Base-by-base conservation (phyloP, 2,329 filamentous ascomycete genomes). In the Aspergillus fructus region DNA sequence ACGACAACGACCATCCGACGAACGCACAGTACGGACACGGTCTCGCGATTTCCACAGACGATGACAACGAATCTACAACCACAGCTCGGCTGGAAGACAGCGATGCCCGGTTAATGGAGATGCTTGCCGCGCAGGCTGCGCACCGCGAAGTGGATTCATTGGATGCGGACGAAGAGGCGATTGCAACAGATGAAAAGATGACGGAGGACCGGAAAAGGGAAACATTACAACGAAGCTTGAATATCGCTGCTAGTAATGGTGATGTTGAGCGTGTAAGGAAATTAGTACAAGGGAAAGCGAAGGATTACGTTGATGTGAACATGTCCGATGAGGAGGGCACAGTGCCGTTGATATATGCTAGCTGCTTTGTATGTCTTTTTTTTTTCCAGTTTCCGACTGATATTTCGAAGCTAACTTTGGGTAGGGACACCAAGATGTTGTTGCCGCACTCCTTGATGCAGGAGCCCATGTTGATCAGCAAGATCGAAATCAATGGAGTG, bases 161-260 rank as follows among this genome's bases (percentile, higher is more conserved):
- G 6, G 87, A 89, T 61, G 87, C 89, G 56, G 88, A 94, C 66
- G 92, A 96, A 70, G 89, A 94, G 60, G 85, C 87, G 49, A 86
- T 97, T 53, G 85, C 90, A 15, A 79, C 83, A 4, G 89, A 94
- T 71, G 84, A 89, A 53, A 89, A 87, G 66, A 77, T 96, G 55
- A 84, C 90, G 0, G 82, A 85, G 21, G 84, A 86, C 6, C 89
- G 96, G 72, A 97, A 97, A 81, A 86, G 81, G 65, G 83, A 89
- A 46, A 85, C 89, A 39, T 76, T 99, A 41, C 94, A 99, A 72
- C 93, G 91, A 70, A 87, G 90, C 13, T 81, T 99, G 63, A 93
- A 93, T 69, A 96, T 97, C 87, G 93, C 94, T 12, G 92, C 94
- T 2, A 97, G 93, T 73, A 99, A 99, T 73, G 94, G 94, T 49